A percentile compares a stretch with the other conserved stretches of the same genome.
Evolutionary conservation across 192 early-diverging fungal genomes (phyloP).

Genomic region (Backusella luteola): DNA sequence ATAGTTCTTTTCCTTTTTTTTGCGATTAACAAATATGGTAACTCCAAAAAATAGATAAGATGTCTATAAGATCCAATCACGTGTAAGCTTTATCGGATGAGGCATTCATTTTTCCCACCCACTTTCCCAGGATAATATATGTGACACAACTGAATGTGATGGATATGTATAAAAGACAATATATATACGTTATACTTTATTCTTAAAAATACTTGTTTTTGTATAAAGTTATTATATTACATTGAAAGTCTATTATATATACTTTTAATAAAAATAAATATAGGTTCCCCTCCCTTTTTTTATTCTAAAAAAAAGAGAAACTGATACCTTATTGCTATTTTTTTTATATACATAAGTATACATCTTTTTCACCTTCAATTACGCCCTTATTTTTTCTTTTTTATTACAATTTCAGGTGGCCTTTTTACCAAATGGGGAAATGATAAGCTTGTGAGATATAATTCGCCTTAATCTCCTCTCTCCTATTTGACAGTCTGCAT

Average conservation of each 20-base stretch:
- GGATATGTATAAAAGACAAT: neutral
- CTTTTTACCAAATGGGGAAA: slow-evolving; percentile 6
- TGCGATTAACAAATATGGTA: neutral
- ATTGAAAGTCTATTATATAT: neutral
- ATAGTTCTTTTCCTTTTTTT: slow-evolving; percentile 4
- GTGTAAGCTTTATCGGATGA: slow-evolving; percentile 9
- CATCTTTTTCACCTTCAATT: neutral
- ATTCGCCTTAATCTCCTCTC: neutral
- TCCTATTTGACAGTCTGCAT: slow-evolving; percentile 18
- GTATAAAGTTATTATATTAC: slow-evolving; percentile 9
- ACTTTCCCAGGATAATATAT: slow-evolving; percentile 7
- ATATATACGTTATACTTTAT: neutral
- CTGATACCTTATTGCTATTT: neutral
- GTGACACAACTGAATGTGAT: neutral
- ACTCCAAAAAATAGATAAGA: slow-evolving; percentile 5
- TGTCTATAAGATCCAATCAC: slow-evolving; percentile 7
- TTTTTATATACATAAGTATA: neutral
- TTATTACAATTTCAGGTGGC: neutral
- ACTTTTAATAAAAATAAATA: neutral
- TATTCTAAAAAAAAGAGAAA: neutral
- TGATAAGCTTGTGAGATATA: slow-evolving; percentile 3
- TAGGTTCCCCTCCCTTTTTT: neutral
- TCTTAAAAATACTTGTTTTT: slow-evolving; percentile 7
- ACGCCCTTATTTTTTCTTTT: neutral
- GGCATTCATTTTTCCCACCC: slow-evolving; percentile 8